phyloP scores from a whole-genome alignment of 805 yeast species.

The Trichomonascus vanleenenianus region DNA sequence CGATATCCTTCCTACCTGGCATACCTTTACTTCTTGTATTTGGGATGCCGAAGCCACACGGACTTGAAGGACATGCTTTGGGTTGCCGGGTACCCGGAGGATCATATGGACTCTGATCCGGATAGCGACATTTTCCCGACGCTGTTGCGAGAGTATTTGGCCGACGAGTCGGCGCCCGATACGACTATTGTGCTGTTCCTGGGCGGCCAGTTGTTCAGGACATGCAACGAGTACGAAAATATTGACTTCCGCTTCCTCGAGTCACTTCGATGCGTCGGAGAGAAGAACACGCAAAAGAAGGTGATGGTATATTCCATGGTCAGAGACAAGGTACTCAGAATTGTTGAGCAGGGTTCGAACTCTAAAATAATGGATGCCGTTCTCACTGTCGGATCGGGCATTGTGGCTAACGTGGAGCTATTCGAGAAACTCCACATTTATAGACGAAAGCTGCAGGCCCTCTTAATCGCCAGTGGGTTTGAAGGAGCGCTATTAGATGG shows the following conservation, averaged over 20 bases:
- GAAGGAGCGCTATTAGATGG: conserved; percentile 4
- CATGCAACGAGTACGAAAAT: conserved; percentile 15
- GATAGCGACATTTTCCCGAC: conserved; percentile 15
- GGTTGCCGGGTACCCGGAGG: conserved; percentile 23
- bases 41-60: conserved; percentile 18
- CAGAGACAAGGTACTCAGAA: conserved; percentile 13
- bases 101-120: conserved; percentile 5
- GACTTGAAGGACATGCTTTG: conserved; percentile 20
- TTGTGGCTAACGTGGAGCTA: conserved; percentile 12
- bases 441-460: conserved; percentile 6
- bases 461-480: conserved; percentile 13
- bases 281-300: conserved; percentile 11
- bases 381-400: conserved; percentile 12
- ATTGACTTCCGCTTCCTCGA: conserved; percentile 17
- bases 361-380: conserved; percentile 9
- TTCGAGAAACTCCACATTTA: conserved; percentile 8
- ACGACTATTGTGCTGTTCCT: conserved; percentile 18
- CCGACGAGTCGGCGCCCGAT: conserved; percentile 10
- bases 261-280: conserved; percentile 15
- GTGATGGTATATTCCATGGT: conserved; percentile 17
- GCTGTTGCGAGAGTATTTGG: conserved; percentile 15
- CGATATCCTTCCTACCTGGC: conserved; percentile 15
- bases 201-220: conserved; percentile 20
- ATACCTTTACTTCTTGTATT: conserved; percentile 20
- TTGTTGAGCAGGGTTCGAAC: conserved; percentile 16